These are phyloP conservation scores for Paulownia fortunei DNA, from an alignment of 257 asterid genomes.

Conservation along the genomic window DNA sequence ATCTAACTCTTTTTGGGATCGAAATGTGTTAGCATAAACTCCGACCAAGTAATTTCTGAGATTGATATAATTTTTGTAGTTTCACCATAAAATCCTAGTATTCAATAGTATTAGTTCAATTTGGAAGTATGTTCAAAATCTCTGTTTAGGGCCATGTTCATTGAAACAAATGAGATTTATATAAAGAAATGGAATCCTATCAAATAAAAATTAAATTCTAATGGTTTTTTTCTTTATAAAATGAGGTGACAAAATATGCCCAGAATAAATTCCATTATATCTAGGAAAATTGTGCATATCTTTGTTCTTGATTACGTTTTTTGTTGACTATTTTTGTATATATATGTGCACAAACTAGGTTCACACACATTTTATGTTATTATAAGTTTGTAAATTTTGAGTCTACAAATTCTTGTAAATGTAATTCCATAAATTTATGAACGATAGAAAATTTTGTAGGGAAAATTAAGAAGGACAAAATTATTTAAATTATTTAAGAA, in stretches of 20 bases:
- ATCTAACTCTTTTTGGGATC: too few relatives aligned
- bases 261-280: neutral
- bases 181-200: neutral
- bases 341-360: neutral
- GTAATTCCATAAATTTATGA: too few relatives aligned
- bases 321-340: neutral
- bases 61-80: slow-evolving; percentile 5
- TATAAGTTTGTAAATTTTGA: neutral
- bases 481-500: too few relatives aligned
- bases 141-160: slow-evolving; percentile 9
- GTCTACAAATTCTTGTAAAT: too few relatives aligned
- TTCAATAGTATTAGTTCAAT: neutral
- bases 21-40: slow-evolving; percentile 12
- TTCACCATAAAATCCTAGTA: neutral
- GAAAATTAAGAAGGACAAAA: too few relatives aligned
- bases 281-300: neutral
- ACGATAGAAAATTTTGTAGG: too few relatives aligned
- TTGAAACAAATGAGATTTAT: neutral
- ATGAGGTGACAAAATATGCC: neutral
- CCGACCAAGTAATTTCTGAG: slow-evolving; percentile 4
- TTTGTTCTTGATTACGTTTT: neutral
- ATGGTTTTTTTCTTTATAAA: neutral
- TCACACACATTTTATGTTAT: neutral
- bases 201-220: too few relatives aligned
- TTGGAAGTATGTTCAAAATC: neutral